Percentiles rank a stretch among this genome's conserved stretches.
phyloP scores from a whole-genome alignment of 331 rosid species.

The Acacia concinna region DNA sequence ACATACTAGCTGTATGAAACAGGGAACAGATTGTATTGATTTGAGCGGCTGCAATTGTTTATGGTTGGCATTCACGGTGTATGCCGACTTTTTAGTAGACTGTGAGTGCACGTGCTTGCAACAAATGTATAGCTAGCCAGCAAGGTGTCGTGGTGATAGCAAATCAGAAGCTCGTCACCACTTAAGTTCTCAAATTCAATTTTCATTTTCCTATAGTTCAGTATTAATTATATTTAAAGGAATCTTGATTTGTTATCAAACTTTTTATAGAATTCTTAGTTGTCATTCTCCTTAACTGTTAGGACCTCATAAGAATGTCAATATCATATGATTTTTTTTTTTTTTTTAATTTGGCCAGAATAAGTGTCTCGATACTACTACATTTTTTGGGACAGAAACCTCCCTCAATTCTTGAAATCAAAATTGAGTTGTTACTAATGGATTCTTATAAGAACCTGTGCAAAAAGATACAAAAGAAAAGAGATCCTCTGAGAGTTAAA shows the following conservation, averaged over 20 bases:
- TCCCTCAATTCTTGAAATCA: background rate
- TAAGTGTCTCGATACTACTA: background rate
- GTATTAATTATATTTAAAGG: no score
- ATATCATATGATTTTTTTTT: no score
- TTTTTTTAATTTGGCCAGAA: background rate
- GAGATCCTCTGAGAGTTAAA: no score
- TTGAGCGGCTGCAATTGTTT: no score
- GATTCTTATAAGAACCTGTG: background rate
- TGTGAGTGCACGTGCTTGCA: background rate
- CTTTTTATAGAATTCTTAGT: background rate
- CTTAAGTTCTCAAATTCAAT: background rate
- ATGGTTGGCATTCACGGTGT: no score
- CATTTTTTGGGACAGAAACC: background rate
- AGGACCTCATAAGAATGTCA: background rate
- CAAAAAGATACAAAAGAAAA: no score
- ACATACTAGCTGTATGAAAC: no score
- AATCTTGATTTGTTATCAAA: background rate
- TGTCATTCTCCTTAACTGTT: background rate
- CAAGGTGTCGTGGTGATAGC: no score
- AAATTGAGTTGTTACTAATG: no score
- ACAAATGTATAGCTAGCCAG: no score
- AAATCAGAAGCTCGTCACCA: background rate
- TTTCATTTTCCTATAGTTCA: no score
- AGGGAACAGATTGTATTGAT: no score
- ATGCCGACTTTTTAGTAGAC: background rate